Conservation (phyloP, 495 filamentous ascomycete species). For the Penicillium mononematosum region DNA sequence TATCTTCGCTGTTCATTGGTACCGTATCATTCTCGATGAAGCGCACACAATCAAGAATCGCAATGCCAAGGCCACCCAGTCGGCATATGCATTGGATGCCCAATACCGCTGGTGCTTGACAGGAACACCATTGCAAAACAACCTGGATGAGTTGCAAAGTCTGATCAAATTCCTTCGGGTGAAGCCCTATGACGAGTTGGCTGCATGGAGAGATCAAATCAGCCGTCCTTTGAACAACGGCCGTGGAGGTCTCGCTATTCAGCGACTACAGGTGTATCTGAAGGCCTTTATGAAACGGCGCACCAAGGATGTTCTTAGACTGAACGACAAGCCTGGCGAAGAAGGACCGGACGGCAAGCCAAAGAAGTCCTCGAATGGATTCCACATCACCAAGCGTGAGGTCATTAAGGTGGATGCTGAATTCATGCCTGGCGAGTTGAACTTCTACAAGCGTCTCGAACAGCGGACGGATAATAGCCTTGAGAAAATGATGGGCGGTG, state of each 20-base stretch:
- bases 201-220: conserved; percentile 85
- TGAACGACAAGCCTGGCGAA: conserved; percentile 70
- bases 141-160: conserved; percentile 93
- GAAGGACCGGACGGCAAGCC: conserved; percentile 45
- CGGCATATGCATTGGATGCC: conserved; percentile 73
- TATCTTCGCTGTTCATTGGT: conserved; percentile 91
- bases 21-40: conserved; percentile 91
- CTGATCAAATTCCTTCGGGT: conserved; percentile 92
- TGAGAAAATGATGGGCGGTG: conserved; percentile 78
- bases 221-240: conserved; percentile 81
- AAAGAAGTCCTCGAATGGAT: conserved; percentile 57
- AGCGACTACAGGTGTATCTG: conserved; percentile 77
- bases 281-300: conserved; percentile 94
- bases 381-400: conserved; percentile 84
- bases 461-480: conserved; percentile 79
- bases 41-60: conserved; percentile 98
- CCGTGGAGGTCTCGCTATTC: conserved; percentile 83
- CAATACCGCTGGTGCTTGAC: conserved; percentile 95
- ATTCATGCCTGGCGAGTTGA: conserved; percentile 75
- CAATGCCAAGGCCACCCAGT: conserved; percentile 90
- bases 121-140: conserved; percentile 96
- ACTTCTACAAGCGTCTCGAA: conserved; percentile 83
- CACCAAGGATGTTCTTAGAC: conserved; percentile 90
- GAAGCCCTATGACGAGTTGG: conserved; percentile 79
- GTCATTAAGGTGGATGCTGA: conserved; percentile 76